Conservation (phyloP, 352 stramenopile species). For the Globisporangium cederbergense region DNA sequence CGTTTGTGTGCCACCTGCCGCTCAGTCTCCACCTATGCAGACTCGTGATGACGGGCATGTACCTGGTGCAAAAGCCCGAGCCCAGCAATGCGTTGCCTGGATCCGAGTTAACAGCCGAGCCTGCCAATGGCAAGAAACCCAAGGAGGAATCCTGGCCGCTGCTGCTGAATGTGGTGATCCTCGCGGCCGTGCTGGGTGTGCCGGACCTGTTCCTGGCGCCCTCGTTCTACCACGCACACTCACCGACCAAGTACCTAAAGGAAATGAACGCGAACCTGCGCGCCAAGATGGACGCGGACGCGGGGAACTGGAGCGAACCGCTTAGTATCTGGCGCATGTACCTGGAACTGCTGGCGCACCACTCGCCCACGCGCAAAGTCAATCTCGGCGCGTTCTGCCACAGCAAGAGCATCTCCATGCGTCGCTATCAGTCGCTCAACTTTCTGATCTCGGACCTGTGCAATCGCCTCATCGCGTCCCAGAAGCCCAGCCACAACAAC, state of each 20-base stretch:
- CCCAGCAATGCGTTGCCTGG: neutral
- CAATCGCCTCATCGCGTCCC: slow-evolving; percentile 49
- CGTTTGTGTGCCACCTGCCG: slow-evolving; percentile 77
- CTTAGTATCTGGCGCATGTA: slow-evolving; percentile 74
- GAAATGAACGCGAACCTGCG: slow-evolving; percentile 78
- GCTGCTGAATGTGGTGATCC: slow-evolving; percentile 58
- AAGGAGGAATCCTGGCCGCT: slow-evolving; percentile 31
- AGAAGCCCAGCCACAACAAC: slow-evolving; percentile 29
- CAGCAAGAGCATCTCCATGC: slow-evolving; percentile 55
- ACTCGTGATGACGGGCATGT: slow-evolving; percentile 61
- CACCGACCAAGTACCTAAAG: slow-evolving; percentile 53
- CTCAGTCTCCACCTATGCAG: slow-evolving; percentile 73
- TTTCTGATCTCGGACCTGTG: slow-evolving; percentile 79
- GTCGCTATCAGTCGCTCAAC: slow-evolving; percentile 74
- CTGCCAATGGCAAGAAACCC: neutral
- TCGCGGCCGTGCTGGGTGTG: slow-evolving; percentile 60
- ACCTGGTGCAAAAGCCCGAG: slow-evolving; percentile 32
- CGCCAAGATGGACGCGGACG: slow-evolving; percentile 65
- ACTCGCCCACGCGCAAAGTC: slow-evolving; percentile 34
- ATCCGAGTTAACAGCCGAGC: neutral
- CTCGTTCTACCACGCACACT: slow-evolving; percentile 75
- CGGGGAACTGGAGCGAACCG: slow-evolving; percentile 70
- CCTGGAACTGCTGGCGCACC: slow-evolving; percentile 44
- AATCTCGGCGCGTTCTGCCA: slow-evolving; percentile 42
- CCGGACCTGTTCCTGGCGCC: slow-evolving; percentile 75